Evolutionary conservation across 2,329 filamentous ascomycete genomes (phyloP), one percentile per base, ranked within the genome.

Genomic region (Penicillium griseofulvum): DNA sequence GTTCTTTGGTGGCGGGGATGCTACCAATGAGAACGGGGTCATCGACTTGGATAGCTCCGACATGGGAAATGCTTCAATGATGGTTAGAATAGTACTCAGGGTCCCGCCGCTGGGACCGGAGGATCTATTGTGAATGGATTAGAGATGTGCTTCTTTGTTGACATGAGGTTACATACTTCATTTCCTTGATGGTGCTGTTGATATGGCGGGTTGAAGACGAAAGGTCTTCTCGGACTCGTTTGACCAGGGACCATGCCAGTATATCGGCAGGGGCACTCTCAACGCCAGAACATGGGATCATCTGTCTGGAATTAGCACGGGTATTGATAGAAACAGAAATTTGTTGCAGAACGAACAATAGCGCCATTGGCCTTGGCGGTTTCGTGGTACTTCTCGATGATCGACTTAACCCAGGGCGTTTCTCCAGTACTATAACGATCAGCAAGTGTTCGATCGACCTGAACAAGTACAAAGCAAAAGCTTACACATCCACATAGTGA

Each of bases 401-500:
- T 85, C 44, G 83, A 78, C 58, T 80, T 79, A 37, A 86, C 77
- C 85, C 85, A 88, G 2, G 83, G 83, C 0, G 81, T 79, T 67
- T 88, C 85, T 45, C 85, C 86, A 5, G 85, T 87, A 45, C 78
- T 79, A 52, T 34, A 56, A 43, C 29, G 22, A 49, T 59, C 29
- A 59, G 53, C 44, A 47, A 29, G 42, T 36, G 41, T 19, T 24
- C 4, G 2, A 47, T 31, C 33, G n/a, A 45, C 42, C 12, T 31
- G 3, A 28, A 24, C 28, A 36, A 12, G 12, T 1, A 12, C 8
- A 19, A 10, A 48, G 11, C n/a, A 37, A 33, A 38, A 14, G 64
- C 75, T 64, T 64, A 80, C 75, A 80, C 82, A 68, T 88, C 86
- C 52, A 88, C 71, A 64, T 88, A 88, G 68, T 88, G 85, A 4